A percentile compares a stretch with the other conserved stretches of the same genome.
Conservation (phyloP, 2,329 filamentous ascomycete species). For the Alternaria burnsii region DNA sequence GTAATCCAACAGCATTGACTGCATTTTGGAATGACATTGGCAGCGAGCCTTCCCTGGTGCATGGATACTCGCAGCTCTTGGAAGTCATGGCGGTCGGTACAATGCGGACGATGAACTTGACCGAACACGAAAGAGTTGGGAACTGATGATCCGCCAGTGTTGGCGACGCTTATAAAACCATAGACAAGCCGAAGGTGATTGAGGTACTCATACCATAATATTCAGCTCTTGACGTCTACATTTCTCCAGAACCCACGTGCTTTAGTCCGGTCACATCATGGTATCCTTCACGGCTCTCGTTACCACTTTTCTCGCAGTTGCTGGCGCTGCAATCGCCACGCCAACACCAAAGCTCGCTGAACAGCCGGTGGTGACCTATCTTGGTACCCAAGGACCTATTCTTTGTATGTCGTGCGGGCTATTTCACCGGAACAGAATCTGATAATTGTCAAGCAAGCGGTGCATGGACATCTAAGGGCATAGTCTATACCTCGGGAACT, state of each 20-base stretch:
- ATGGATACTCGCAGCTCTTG: slow-evolving; percentile 23
- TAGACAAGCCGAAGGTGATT: neutral
- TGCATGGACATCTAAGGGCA: slow-evolving; percentile 42
- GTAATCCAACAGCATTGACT: slow-evolving; percentile 2
- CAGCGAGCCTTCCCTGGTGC: slow-evolving; percentile 13
- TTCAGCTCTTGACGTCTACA: neutral
- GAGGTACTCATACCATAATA: neutral
- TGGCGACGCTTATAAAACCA: slow-evolving; percentile 1
- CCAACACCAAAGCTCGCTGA: slow-evolving; percentile 32
- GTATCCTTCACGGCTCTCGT: slow-evolving; percentile 33
- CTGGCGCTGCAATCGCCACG: slow-evolving; percentile 25
- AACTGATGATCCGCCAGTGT: neutral
- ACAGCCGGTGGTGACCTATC: slow-evolving; percentile 42
- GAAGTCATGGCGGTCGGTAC: slow-evolving; percentile 26
- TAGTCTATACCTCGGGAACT: slow-evolving; percentile 45
- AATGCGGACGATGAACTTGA: neutral
- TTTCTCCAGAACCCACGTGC: neutral
- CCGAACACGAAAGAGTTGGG: slow-evolving; percentile 1
- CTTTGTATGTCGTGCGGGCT: slow-evolving; percentile 23
- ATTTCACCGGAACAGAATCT: neutral
- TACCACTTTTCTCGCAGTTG: slow-evolving; percentile 27
- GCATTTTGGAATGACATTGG: slow-evolving; percentile 4
- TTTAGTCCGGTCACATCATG: slow-evolving; percentile 19
- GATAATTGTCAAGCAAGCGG: slow-evolving; percentile 29
- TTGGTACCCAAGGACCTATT: slow-evolving; percentile 43